Conservation (phyloP, 2,329 filamentous ascomycete genomes). For the Fusarium austroafricanum region DNA sequence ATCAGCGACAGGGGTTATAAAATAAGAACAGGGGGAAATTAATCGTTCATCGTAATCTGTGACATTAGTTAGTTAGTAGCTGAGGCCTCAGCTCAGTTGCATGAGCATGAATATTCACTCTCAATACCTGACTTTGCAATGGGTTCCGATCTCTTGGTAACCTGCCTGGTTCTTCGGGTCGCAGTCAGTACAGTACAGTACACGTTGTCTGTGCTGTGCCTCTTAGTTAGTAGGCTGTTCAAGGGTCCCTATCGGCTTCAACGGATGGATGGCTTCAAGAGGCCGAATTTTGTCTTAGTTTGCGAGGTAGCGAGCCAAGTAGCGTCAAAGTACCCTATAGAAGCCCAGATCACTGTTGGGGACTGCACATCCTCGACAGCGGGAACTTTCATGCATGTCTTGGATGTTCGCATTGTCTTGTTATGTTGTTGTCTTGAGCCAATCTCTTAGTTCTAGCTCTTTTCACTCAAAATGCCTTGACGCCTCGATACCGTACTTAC, state of each 20-base stretch:
- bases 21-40: conserved; percentile 32
- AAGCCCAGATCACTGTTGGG: conserved; percentile 15
- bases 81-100: conserved; percentile 2
- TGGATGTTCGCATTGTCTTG: conserved; percentile 14
- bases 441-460: background rate
- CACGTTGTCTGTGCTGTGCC: conserved; percentile 28
- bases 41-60: conserved; percentile 32
- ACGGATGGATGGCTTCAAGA: conserved; percentile 23
- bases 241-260: conserved; percentile 34
- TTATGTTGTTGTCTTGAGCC: conserved; percentile 1
- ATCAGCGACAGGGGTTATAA: conserved; percentile 27
- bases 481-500: background rate
- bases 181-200: too few relatives aligned
- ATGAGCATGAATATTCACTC: conserved; percentile 10
- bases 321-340: conserved; percentile 24
- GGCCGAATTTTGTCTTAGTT: conserved; percentile 15
- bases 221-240: conserved; percentile 8
- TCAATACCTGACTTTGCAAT: background rate
- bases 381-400: conserved; percentile 36
- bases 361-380: conserved; percentile 1
- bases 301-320: conserved; percentile 20
- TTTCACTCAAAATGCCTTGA: background rate
- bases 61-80: conserved; percentile 1
- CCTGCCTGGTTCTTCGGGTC: background rate
- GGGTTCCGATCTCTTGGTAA: conserved; percentile 6